These are phyloP conservation scores for Penicillium arizonense DNA, from an alignment of 495 filamentous ascomycete species.

Conservation along the genomic window DNA sequence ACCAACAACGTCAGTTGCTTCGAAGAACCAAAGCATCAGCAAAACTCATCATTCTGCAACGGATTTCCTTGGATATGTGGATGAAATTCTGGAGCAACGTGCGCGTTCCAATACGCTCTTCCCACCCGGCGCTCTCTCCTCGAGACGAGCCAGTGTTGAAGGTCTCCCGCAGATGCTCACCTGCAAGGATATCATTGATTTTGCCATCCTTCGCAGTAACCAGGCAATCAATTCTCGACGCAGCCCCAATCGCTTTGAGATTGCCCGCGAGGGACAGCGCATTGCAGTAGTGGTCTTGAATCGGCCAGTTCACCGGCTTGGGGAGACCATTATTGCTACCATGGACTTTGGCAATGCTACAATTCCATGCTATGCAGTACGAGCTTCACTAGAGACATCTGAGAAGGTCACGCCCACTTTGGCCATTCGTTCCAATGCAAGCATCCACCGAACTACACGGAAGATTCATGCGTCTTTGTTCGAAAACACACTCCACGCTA, in stretches of 20 bases:
- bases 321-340: slow-evolving; percentile 77
- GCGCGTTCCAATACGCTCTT: slow-evolving; percentile 51
- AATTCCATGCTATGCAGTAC: slow-evolving; percentile 76
- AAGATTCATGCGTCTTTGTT: slow-evolving; percentile 71
- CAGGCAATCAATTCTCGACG: slow-evolving; percentile 56
- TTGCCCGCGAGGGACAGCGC: slow-evolving; percentile 79
- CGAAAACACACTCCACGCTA: slow-evolving; percentile 77
- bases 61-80: slow-evolving; percentile 76
- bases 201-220: slow-evolving; percentile 83
- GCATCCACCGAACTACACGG: slow-evolving; percentile 80
- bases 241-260: slow-evolving; percentile 86
- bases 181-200: slow-evolving; percentile 83
- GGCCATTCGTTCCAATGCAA: slow-evolving; percentile 79
- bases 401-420: slow-evolving; percentile 76
- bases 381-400: slow-evolving; percentile 71
- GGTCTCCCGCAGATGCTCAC: slow-evolving; percentile 38
- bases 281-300: slow-evolving; percentile 87
- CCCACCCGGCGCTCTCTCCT: slow-evolving; percentile 69
- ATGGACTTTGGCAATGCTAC: slow-evolving; percentile 76
- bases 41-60: slow-evolving; percentile 40
- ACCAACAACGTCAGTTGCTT: slow-evolving; percentile 12
- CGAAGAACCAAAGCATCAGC: slow-evolving; percentile 42
- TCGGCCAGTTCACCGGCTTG: slow-evolving; percentile 86
- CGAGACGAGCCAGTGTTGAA: slow-evolving; percentile 49
- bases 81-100: slow-evolving; percentile 66